These are phyloP conservation scores for Pharus latifolius DNA, from an alignment of 176 grass and related monocot genomes.

Conservation along the genomic window DNA sequence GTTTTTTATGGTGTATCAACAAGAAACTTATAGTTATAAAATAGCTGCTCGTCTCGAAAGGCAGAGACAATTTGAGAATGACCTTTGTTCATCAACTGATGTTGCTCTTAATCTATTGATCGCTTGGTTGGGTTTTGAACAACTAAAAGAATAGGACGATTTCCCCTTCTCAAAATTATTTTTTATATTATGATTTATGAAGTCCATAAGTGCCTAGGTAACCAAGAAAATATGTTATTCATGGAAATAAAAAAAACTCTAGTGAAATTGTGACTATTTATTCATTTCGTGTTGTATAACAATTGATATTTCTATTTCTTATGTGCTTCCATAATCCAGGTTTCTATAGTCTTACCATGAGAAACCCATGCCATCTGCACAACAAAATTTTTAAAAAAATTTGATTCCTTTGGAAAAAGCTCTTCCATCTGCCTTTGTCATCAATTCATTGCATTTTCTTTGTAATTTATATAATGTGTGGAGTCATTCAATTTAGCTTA, in stretches of 20 bases:
- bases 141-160: slow-evolving; percentile 46
- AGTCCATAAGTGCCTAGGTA: no score
- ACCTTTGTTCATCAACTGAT: slow-evolving; percentile 35
- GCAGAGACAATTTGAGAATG: slow-evolving; percentile 41
- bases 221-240: no score
- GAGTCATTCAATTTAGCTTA: neutral
- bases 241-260: no score
- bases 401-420: neutral
- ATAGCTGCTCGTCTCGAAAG: slow-evolving; percentile 47
- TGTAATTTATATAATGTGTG: neutral
- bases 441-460: slow-evolving; percentile 6
- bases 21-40: slow-evolving; percentile 40
- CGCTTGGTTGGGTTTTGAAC: slow-evolving; percentile 40
- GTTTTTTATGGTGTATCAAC: neutral
- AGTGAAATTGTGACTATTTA: neutral
- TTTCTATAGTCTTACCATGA: no score
- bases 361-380: neutral
- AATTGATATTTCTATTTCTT: neutral
- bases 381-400: neutral
- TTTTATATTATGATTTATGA: neutral
- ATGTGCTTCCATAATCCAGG: no score
- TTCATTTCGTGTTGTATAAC: neutral
- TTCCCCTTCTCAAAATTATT: neutral
- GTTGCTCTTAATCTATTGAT: slow-evolving; percentile 35
- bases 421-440: neutral